phyloP scores from a whole-genome alignment of 1,139 yeast genomes.

The Debaryomyces psychrophilus region DNA sequence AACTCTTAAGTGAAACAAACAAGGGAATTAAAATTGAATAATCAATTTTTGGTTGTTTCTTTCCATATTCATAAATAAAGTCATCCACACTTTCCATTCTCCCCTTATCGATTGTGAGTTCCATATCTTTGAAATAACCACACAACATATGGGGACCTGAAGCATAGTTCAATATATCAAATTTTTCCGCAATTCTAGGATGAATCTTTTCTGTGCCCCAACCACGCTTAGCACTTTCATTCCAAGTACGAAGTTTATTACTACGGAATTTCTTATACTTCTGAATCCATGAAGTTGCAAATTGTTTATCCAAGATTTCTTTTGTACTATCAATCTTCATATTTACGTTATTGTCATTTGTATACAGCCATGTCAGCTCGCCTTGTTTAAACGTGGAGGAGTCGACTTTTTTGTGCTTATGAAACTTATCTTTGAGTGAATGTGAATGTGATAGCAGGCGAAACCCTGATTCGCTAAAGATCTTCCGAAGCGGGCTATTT shows the following conservation, averaged over 20 bases:
- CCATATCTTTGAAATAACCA: slow-evolving; percentile 35
- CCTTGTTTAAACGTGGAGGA: background rate
- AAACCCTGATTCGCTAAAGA: slow-evolving; percentile 1
- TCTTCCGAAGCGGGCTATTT: slow-evolving; percentile 5
- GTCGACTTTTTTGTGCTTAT: slow-evolving; percentile 1
- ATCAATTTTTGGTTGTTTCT: slow-evolving; percentile 44
- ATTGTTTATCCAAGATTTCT: slow-evolving; percentile 43
- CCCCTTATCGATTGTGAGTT: slow-evolving; percentile 33
- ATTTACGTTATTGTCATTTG: slow-evolving; percentile 29
- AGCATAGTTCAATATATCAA: slow-evolving; percentile 38
- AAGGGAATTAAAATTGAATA: slow-evolving; percentile 48
- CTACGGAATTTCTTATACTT: slow-evolving; percentile 33
- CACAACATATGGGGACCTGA: slow-evolving; percentile 42
- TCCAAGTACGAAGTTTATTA: slow-evolving; percentile 32
- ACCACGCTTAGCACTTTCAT: slow-evolving; percentile 24
- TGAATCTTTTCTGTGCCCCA: slow-evolving; percentile 45
- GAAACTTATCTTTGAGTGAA: slow-evolving; percentile 1
- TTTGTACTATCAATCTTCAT: slow-evolving; percentile 37
- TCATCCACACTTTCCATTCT: slow-evolving; percentile 37
- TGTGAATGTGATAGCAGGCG: background rate
- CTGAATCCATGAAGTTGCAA: slow-evolving; percentile 73
- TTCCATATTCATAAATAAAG: slow-evolving; percentile 40
- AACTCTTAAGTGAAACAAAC: slow-evolving; percentile 32
- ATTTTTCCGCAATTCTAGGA: slow-evolving; percentile 35
- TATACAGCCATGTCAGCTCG: background rate